phyloP scores from a whole-genome alignment of 148 eudicot genomes.

The Gaultheria prostrata region DNA sequence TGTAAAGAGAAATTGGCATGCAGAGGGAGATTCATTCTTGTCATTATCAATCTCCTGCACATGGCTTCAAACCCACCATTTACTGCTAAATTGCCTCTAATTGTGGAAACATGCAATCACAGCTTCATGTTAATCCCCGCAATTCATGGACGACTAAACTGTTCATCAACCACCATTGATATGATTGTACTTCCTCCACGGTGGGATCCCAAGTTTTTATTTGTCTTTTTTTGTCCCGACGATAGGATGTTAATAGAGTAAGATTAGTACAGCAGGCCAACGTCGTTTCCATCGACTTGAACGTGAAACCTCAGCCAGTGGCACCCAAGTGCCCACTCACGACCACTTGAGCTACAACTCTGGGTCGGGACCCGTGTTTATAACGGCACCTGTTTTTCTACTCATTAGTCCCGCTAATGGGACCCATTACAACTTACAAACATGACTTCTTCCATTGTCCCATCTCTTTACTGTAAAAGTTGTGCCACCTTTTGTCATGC shows the following conservation, averaged over 20 bases:
- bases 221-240: neutral
- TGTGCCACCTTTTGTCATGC: neutral
- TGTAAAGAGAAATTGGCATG: no score
- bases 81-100: slow-evolving; percentile 12
- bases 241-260: no score
- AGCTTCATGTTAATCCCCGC: slow-evolving; percentile 1
- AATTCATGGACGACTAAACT: neutral
- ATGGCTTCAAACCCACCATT: slow-evolving; percentile 7
- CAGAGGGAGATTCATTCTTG: no score
- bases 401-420: neutral
- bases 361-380: no score
- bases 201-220: neutral
- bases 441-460: neutral
- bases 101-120: neutral
- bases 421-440: slow-evolving; percentile 6
- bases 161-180: neutral
- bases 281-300: no score
- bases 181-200: slow-evolving; percentile 12
- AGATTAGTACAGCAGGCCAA: no score
- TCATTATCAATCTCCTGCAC: neutral
- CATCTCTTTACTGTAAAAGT: neutral
- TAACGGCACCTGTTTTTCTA: neutral
- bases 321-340: no score
- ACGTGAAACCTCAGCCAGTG: no score
- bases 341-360: no score